Conservation (phyloP, 192 early-diverging fungal genomes). For the Paraglomus occultum region DNA sequence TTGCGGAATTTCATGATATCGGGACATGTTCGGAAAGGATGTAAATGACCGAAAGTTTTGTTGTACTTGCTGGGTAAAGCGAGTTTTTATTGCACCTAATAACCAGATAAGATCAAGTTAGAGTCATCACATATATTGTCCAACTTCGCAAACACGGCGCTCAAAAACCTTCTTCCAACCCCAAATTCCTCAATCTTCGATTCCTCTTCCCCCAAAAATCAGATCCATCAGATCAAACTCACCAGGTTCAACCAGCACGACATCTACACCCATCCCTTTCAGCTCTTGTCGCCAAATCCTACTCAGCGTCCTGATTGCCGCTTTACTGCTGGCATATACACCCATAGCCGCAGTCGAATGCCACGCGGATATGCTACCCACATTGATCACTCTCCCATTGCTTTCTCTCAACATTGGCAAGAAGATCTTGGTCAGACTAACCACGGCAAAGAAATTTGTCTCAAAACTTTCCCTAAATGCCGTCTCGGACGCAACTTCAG, state of each 20-base stretch:
- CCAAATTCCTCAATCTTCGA: too few relatives aligned
- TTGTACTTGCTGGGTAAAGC: conserved; percentile 1
- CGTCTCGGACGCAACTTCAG: conserved; percentile 23
- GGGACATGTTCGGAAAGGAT: not conserved
- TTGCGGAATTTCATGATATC: conserved; percentile 3
- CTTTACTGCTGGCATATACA: conserved; percentile 22
- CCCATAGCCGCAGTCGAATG: conserved; percentile 11
- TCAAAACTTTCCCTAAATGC: conserved; percentile 19
- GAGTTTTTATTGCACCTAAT: conserved; percentile 11
- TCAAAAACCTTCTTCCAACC: too few relatives aligned
- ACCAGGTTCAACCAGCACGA: conserved; percentile 24
- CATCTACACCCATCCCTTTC: conserved; percentile 10
- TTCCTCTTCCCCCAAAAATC: too few relatives aligned
- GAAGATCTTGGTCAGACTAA: conserved; percentile 24
- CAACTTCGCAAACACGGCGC: too few relatives aligned
- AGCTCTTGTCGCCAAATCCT: conserved; percentile 17
- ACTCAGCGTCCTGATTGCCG: conserved; percentile 11
- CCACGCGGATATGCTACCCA: conserved; percentile 22
- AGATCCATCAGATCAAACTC: not conserved
- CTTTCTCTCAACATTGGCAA: conserved; percentile 23
- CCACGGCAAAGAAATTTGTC: conserved; percentile 26
- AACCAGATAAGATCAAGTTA: too few relatives aligned
- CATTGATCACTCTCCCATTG: conserved; percentile 18
- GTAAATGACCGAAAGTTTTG: conserved; percentile 1
- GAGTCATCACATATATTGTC: too few relatives aligned